These are phyloP conservation scores for Globisporangium parvum DNA, from an alignment of 352 stramenopile species.

Conservation along the genomic window DNA sequence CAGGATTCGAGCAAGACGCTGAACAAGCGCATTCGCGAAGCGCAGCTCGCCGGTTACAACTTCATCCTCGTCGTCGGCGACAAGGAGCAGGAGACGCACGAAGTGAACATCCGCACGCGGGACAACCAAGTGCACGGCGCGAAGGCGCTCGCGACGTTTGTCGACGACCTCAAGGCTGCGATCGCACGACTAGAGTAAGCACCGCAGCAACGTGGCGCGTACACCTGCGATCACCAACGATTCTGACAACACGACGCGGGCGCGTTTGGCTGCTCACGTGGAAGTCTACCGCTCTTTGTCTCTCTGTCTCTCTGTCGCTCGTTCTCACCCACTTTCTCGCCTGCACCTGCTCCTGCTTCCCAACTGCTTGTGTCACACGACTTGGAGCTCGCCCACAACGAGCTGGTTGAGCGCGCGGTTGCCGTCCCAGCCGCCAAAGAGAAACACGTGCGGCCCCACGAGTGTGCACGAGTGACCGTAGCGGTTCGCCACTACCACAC, in stretches of 20 bases:
- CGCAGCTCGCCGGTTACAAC: constrained; percentile 77
- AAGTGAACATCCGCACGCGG: constrained; percentile 76
- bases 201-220: neutral
- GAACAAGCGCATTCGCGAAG: constrained; percentile 80
- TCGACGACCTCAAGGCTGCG: constrained; percentile 43
- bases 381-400: constrained; percentile 47
- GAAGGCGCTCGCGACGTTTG: constrained; percentile 46
- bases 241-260: neutral
- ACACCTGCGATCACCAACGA: no score
- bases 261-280: neutral
- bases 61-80: constrained; percentile 83
- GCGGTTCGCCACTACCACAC: constrained; percentile 46
- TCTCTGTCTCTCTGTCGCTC: neutral
- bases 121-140: constrained; percentile 79
- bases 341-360: neutral
- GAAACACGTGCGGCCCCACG: constrained; percentile 60
- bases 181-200: constrained; percentile 61
- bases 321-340: neutral
- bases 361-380: neutral
- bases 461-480: constrained; percentile 67
- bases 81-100: constrained; percentile 41
- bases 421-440: constrained; percentile 80
- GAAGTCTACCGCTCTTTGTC: no score
- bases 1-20: constrained; percentile 75
- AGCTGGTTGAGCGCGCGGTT: constrained; percentile 76